These are phyloP conservation scores for Boletus reticulatus DNA, from an alignment of 768 basidiomycete genomes.

Conservation along the genomic window DNA sequence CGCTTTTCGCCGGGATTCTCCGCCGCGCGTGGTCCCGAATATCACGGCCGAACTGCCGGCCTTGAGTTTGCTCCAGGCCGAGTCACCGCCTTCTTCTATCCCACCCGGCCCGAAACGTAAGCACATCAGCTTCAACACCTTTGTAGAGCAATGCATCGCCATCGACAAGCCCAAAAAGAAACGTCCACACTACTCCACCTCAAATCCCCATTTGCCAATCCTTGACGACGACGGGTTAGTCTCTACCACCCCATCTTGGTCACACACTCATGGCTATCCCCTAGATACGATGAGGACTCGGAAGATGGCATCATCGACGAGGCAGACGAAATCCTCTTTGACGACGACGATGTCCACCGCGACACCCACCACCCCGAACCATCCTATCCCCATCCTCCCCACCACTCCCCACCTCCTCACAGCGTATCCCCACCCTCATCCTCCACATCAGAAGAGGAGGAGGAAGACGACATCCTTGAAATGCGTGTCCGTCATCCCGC, in stretches of 20 bases:
- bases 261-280: neutral
- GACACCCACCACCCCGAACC: conserved; percentile 16
- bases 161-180: conserved; percentile 68
- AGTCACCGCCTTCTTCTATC: conserved; percentile 16
- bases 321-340: conserved; percentile 37
- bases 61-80: conserved; percentile 14
- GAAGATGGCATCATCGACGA: conserved; percentile 56
- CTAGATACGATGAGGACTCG: conserved; percentile 68
- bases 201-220: conserved; percentile 24
- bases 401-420: conserved; percentile 22
- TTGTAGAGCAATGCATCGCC: conserved; percentile 94
- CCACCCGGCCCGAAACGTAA: conserved; percentile 54
- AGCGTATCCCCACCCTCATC: conserved; percentile 29
- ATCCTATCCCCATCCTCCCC: conserved; percentile 19
- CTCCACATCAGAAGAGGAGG: conserved; percentile 38
- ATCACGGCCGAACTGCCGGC: conserved; percentile 4
- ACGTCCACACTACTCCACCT: conserved; percentile 8
- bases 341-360: conserved; percentile 17
- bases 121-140: conserved; percentile 97
- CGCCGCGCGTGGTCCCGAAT: conserved; percentile 50
- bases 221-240: conserved; percentile 67
- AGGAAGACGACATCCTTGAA: conserved; percentile 59
- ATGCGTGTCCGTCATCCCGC: conserved; percentile 46
- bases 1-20: conserved; percentile 60
- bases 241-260: neutral